Conservation (phyloP, 2,329 filamentous ascomycete genomes). For the Clonostachys chloroleuca region DNA sequence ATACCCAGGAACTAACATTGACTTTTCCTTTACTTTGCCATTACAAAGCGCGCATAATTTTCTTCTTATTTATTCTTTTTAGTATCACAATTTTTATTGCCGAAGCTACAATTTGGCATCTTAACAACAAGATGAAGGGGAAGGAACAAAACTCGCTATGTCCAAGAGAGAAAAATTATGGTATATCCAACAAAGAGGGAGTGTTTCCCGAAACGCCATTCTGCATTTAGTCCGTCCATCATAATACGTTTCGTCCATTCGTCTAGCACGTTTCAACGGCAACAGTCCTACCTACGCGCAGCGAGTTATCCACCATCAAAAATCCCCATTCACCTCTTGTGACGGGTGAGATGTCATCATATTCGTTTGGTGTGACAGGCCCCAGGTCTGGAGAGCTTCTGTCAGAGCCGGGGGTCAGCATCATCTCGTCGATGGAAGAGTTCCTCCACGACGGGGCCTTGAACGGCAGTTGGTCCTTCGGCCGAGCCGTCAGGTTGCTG, state of each 20-base stretch:
- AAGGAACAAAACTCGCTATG: not conserved
- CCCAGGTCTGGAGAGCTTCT: slow-evolving; percentile 23
- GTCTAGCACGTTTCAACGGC: slow-evolving; percentile 47
- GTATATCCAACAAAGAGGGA: too few species aligned
- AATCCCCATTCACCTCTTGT: slow-evolving; percentile 61
- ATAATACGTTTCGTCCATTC: not conserved
- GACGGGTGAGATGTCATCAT: slow-evolving; percentile 58
- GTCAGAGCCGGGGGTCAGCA: slow-evolving; percentile 16
- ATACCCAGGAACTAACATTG: not conserved
- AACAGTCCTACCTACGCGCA: slow-evolving; percentile 36
- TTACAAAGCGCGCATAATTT: not conserved
- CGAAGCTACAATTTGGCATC: not conserved
- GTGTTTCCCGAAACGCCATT: too few species aligned
- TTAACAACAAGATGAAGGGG: not conserved
- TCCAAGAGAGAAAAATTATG: not conserved
- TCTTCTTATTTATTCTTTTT: not conserved
- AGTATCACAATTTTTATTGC: too few species aligned
- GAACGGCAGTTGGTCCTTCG: slow-evolving; percentile 19
- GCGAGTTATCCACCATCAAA: slow-evolving; percentile 45
- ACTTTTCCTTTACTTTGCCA: too few species aligned
- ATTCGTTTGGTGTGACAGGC: slow-evolving; percentile 52
- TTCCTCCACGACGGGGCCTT: slow-evolving; percentile 19
- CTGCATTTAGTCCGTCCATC: too few species aligned
- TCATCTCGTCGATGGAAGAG: slow-evolving; percentile 38
- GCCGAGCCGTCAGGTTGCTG: slow-evolving; percentile 24